These are phyloP conservation scores for Exophiala oligosperma DNA, from an alignment of 2,329 filamentous ascomycete species.

Conservation along the genomic window DNA sequence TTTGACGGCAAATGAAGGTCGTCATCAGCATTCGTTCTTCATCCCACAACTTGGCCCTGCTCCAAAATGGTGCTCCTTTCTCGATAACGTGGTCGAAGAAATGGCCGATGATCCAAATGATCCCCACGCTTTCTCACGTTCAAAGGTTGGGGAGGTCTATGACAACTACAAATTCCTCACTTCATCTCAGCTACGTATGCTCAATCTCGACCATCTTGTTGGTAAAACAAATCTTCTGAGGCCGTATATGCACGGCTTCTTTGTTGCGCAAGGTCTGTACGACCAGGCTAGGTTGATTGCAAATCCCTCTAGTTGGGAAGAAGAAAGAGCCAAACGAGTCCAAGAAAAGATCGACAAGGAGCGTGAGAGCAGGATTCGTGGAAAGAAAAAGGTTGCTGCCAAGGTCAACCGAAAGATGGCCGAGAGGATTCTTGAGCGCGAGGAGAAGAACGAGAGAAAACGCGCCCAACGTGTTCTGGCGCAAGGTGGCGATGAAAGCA, in stretches of 20 bases:
- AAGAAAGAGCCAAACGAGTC: conserved; percentile 85
- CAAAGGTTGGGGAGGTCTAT: conserved; percentile 73
- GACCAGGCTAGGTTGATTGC: conserved; percentile 91
- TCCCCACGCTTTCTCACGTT: conserved; percentile 53
- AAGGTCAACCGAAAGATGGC: conserved; percentile 80
- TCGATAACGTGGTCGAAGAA: conserved; percentile 97
- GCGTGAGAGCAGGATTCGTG: conserved; percentile 88
- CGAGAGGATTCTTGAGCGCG: conserved; percentile 60
- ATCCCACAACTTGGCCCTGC: conserved; percentile 91
- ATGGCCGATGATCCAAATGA: conserved; percentile 82
- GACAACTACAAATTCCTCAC: conserved; percentile 99
- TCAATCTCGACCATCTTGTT: conserved; percentile 85
- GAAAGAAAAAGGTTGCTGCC: conserved; percentile 82
- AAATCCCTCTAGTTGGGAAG: conserved; percentile 91
- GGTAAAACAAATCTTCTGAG: conserved; percentile 86
- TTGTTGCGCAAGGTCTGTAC: conserved; percentile 91
- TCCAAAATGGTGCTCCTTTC: conserved; percentile 92
- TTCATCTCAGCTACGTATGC: conserved; percentile 75
- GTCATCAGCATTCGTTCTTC: conserved; percentile 93
- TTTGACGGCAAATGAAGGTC: conserved; percentile 92
- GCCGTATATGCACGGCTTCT: conserved; percentile 99
- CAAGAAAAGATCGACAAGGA: conserved; percentile 97
- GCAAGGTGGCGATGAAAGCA: conserved; percentile 56
- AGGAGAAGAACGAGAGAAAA: conserved; percentile 56
- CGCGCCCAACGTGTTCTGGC: conserved; percentile 50